phyloP scores from a whole-genome alignment of 306 rosid genomes.

The Crataegus laevigata region DNA sequence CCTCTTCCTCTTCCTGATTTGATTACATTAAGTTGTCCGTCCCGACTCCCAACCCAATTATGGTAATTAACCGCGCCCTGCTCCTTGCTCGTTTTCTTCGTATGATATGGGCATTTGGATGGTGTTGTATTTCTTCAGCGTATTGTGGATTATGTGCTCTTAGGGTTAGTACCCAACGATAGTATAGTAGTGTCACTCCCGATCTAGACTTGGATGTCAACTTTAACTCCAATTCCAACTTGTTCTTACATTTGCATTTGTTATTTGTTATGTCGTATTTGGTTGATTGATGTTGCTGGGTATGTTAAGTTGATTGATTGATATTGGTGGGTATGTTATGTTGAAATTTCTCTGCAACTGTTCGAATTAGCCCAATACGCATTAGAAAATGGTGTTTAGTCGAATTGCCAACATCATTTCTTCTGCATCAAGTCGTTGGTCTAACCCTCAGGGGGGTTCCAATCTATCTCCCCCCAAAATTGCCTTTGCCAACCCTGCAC shows the following conservation, averaged over 20 bases:
- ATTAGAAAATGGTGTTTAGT: slow-evolving; percentile 43
- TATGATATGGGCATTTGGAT: background rate
- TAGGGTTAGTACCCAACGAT: background rate
- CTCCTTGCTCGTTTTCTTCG: background rate
- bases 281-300: slow-evolving; percentile 2
- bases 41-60: background rate
- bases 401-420: slow-evolving; percentile 41
- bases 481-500: slow-evolving; percentile 2
- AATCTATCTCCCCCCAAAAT: slow-evolving; percentile 9
- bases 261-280: background rate
- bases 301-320: background rate
- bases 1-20: background rate
- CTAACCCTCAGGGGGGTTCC: slow-evolving; percentile 21
- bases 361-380: background rate
- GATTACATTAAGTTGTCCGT: background rate
- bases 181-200: background rate
- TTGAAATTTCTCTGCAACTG: background rate
- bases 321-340: background rate
- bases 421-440: slow-evolving; percentile 26
- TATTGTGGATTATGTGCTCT: background rate
- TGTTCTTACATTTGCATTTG: background rate
- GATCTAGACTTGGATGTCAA: background rate
- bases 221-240: background rate
- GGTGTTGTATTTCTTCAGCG: background rate
- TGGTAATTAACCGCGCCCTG: background rate